Base-by-base conservation (phyloP, 2,329 filamentous ascomycete genomes). In the Hyphodiscus sp. region DNA sequence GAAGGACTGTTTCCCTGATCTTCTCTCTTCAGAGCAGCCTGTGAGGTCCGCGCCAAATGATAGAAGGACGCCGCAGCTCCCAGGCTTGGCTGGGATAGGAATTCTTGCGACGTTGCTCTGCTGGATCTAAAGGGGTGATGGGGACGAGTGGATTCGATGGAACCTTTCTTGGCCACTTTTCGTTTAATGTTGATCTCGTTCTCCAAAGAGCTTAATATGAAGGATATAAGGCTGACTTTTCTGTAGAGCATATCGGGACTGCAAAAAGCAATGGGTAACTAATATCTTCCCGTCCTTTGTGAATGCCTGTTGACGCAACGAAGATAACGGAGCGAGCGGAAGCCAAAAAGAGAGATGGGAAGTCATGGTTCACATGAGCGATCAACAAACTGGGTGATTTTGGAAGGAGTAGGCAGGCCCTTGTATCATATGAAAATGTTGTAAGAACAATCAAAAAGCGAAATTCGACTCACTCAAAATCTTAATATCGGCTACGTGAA, bases 201-300 rank as follows among this genome's bases (percentile, higher is more conserved):
- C 11, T 3, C 26, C 26, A 16, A 41, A 20, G 10, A 26, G 19
- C 18, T 26, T 8, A 26, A 8, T 26, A 38, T 15, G 33, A 38
- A n/a, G 13, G 4, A 13, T 38, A n/a, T 10, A 43, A 44, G 44
- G 45, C 45, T 59, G 38, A 51, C 51, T 13, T 23, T 42, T 20
- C 15, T 41, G n/a, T 51, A 95, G 91, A 72, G 91, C 91, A 49
- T 97, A 96, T 71, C 83, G 91, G 55, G 90, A 95, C 58, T 97
- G 92, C 73, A 96, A 96, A 71, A 91, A 95, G 73, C 80, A 85
- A 75, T 96, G 91, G 91, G 91, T 96, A 78, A 65, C 81, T 57
- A n/a, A 19, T 45, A 16, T 43, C n/a, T 20, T 2, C 4, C 23
- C 23, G 18, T 8, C 16, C 26, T 19, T 8, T 15, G 41, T 20